Base-by-base conservation (phyloP, 2,329 filamentous ascomycete genomes). In the Alternaria triticina region DNA sequence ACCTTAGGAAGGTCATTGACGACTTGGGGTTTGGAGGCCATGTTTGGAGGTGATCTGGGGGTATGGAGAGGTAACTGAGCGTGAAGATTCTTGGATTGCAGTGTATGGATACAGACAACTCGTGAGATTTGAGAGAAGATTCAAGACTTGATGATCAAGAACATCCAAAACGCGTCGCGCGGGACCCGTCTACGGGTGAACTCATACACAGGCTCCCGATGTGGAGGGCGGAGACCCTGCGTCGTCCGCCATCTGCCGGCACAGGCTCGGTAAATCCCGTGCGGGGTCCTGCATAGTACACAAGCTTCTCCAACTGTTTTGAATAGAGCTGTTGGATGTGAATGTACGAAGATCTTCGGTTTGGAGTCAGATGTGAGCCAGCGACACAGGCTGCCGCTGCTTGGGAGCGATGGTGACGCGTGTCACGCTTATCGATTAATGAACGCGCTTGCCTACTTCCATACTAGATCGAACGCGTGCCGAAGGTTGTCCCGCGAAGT, bases 1-100 rank as follows among this genome's bases (percentile, higher is more conserved):
- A 78, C 36, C 47, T 54, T 65, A 17, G 71, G 75, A 12, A 79
- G 74, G 7, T 62, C 63, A 59, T 76, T 74, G 9, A 62, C 54
- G 28, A 66, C 61, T 3, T 57, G 27, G 11, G 49, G 58, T 47
- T 62, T 57, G 23, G 65, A 57, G 3, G 67, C 57, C 71, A 72
- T 73, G 28, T n/a, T 68, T 36, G 13, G 6, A 20, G 22, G 15
- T 23, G 15, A 13, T 40, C 17, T 33, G 17, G 52, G 17, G 13
- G 44, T 40, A 28, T 11, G 13, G 8, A 12, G 13, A 43, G 13
- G 10, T 11, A 22, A 27, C 6, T 23, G 28, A n/a, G 12, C 4
- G 49, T 9, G 17, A 23, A 23, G 12, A 36, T 36, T 28, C 1
- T 8, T 10, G 9, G 5, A 17, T 46, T 20, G 23, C 44, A 6